Evolutionary conservation across 1,284 basidiomycete genomes (phyloP), one percentile per base, ranked within the genome.

Genomic region (Ustilago curta): DNA sequence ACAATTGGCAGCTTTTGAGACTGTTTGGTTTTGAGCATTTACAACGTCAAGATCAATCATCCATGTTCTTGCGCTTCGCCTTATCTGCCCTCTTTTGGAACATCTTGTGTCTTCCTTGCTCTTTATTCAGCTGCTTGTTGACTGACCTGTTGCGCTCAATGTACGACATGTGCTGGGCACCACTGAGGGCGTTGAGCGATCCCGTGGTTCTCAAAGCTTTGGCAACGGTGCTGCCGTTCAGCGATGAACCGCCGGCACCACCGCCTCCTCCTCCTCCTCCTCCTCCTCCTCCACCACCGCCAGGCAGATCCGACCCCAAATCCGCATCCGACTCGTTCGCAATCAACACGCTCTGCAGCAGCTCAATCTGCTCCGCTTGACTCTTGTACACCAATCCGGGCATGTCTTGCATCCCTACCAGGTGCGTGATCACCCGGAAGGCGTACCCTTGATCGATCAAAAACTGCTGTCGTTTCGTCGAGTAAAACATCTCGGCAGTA

Each of bases 401-500:
- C 82, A 97, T 89, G 50, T 90, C 88, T 68, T 97, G 91, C 51
- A 97, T 88, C 2, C 97, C 97, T 72, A 97, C 94, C 23, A 99
- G 90, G 80, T 97, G 93, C 8, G 97, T 99, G 86, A 99, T 99
- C 60, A 99, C 96, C 85, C 98, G 97, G 90, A 99, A 99, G 1
- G 95, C 93, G 86, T 99, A 99, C 1, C 95, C 95, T 87, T 97
- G 92, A 86, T 99, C 97, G 81, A 99, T 97, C 76, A 99, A 88
- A 87, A 99, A 99, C 81, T 98, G 95, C 85, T 99, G 97, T 21
- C 97, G 91, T 87, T 99, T 99, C 14, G 97, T 97, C 83, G 94
- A 96, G 88, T 98, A 99, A 87, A 92, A 99, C 94, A 99, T 99
- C 87, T 99, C 97, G 82, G 97, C 93, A 0, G 97, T 99, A 87